Evolutionary conservation across 352 stramenopile species (phyloP).

Genomic region (Blastocystis sp.): DNA sequence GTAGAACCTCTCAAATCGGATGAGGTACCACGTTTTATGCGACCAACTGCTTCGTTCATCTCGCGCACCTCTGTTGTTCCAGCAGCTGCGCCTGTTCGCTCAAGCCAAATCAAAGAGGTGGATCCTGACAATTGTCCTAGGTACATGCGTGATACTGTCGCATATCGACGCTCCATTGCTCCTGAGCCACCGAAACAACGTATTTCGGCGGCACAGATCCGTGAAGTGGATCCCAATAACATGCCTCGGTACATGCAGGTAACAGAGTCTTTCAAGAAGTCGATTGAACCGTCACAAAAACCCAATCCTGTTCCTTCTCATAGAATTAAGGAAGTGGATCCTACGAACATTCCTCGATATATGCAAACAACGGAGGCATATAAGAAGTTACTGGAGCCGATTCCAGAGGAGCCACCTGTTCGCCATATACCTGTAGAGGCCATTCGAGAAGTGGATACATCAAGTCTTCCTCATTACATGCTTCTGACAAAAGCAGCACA

Average conservation of each 20-base stretch:
- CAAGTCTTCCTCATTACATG: constrained; percentile 22
- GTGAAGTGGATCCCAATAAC: constrained; percentile 25
- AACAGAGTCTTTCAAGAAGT: background rate
- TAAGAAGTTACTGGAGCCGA: background rate
- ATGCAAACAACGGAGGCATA: constrained; percentile 37
- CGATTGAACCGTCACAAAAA: background rate
- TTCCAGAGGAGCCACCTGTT: background rate
- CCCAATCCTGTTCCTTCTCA: background rate
- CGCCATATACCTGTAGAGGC: background rate
- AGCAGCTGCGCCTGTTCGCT: background rate
- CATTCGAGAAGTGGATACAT: background rate
- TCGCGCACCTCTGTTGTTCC: background rate
- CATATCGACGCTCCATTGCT: background rate
- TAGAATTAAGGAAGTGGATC: constrained; percentile 26
- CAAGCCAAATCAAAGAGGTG: constrained; percentile 15
- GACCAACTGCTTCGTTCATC: constrained; percentile 2
- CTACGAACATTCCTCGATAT: background rate
- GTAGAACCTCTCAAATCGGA: background rate
- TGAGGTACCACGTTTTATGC: constrained; percentile 21
- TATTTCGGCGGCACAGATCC: constrained; percentile 22
- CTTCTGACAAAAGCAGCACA: constrained; percentile 8
- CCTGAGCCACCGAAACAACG: background rate
- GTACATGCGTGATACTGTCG: constrained; percentile 35
- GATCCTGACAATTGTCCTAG: constrained; percentile 5
- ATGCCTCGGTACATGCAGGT: constrained; percentile 39